phyloP scores from a whole-genome alignment of 73 alveolate genomes.

The Blepharisma japonicum region DNA sequence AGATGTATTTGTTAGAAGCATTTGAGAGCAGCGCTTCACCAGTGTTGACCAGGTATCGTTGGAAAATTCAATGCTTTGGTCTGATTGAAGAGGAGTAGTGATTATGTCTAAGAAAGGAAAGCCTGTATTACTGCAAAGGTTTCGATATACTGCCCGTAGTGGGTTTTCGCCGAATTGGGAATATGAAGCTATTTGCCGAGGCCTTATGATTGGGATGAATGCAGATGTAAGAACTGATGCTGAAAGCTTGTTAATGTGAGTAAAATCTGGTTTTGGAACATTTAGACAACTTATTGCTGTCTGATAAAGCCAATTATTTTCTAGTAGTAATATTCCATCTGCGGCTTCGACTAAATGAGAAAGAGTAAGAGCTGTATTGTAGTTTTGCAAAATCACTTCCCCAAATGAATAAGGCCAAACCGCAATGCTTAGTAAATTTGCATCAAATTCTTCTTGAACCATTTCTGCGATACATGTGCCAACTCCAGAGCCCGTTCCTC shows the following conservation, averaged over 20 bases:
- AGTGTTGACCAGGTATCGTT: slow-evolving; percentile 14
- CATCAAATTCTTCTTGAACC: slow-evolving; percentile 64
- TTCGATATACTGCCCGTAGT: neutral
- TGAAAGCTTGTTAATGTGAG: slow-evolving; percentile 4
- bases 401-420: slow-evolving; percentile 77
- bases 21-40: neutral
- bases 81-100: slow-evolving; percentile 7
- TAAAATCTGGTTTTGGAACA: slow-evolving; percentile 19
- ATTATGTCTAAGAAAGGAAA: neutral
- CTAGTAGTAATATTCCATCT: neutral
- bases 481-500: slow-evolving; percentile 77
- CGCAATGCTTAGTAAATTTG: slow-evolving; percentile 58
- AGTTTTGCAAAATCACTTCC: slow-evolving; percentile 67
- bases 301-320: slow-evolving; percentile 22
- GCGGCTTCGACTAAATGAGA: slow-evolving; percentile 25
- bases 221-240: slow-evolving; percentile 24
- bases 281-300: slow-evolving; percentile 2
- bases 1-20: neutral
- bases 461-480: slow-evolving; percentile 61
- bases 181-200: neutral
- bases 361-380: slow-evolving; percentile 67
- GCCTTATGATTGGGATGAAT: neutral
- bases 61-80: slow-evolving; percentile 13
- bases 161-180: slow-evolving; percentile 21
- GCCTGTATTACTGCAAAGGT: neutral